Conservation (phyloP, 2,329 filamentous ascomycete genomes). For the Cordyceps tenuipes region DNA sequence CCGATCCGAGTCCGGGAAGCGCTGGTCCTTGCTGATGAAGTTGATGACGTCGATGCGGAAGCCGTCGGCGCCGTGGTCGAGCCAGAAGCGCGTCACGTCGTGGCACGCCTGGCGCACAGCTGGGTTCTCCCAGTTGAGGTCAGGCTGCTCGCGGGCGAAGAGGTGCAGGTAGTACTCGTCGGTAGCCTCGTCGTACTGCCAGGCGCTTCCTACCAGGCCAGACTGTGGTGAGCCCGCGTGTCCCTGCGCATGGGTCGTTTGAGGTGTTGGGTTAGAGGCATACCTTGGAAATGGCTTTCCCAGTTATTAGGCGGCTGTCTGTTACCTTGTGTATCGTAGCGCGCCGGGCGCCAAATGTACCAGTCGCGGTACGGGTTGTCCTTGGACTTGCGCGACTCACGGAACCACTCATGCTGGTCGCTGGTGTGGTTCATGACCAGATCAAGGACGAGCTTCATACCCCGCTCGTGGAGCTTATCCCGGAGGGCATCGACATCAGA, state of each 20-base stretch:
- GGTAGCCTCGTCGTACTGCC: constrained; percentile 42
- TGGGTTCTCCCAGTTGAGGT: constrained; percentile 70
- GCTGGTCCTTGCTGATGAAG: constrained; percentile 54
- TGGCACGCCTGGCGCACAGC: constrained; percentile 58
- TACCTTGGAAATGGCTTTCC: constrained; percentile 32
- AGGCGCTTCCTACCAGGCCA: constrained; percentile 27
- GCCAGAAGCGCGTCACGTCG: constrained; percentile 65
- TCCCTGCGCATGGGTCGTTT: too few relatives aligned
- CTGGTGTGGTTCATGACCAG: constrained; percentile 66
- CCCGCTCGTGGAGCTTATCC: constrained; percentile 48
- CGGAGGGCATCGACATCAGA: constrained; percentile 58
- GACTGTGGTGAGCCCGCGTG: background rate
- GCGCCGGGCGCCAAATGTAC: constrained; percentile 58
- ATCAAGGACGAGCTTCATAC: constrained; percentile 64
- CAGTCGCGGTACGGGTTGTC: constrained; percentile 48
- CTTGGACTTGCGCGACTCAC: constrained; percentile 44
- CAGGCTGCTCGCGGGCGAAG: constrained; percentile 63
- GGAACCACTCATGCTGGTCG: constrained; percentile 50
- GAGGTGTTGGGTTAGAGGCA: too few relatives aligned
- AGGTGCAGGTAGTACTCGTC: constrained; percentile 55
- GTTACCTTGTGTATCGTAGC: constrained; percentile 46
- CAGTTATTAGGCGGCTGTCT: constrained; percentile 55
- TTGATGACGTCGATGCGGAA: constrained; percentile 63
- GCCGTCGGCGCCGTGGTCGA: constrained; percentile 57
- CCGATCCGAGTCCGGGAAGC: constrained; percentile 41